Conservation (phyloP, 495 filamentous ascomycete genomes). For the Copromyces sp. region DNA sequence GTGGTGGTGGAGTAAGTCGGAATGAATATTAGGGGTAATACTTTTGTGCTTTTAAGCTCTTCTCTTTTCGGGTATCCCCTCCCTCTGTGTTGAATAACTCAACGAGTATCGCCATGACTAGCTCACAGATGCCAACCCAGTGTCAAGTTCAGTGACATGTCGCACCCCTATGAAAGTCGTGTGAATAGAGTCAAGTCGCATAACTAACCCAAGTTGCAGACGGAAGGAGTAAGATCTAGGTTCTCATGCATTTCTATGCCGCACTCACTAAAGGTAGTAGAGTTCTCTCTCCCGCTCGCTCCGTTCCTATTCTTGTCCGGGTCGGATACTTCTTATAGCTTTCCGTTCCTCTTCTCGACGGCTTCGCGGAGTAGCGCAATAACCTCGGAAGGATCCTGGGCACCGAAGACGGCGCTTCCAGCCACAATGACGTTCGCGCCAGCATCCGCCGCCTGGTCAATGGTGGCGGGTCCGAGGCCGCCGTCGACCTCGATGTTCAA, state of each 20-base stretch:
- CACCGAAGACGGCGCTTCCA: constrained; percentile 93
- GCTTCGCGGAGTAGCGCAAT: constrained; percentile 69
- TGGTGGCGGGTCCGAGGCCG: constrained; percentile 75
- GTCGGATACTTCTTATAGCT: constrained; percentile 9
- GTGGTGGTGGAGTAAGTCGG: no score
- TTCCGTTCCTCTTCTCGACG: constrained; percentile 51
- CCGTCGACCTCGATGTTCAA: constrained; percentile 97
- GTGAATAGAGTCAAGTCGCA: background rate
- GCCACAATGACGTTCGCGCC: constrained; percentile 98
- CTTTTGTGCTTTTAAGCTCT: no score
- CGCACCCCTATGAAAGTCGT: no score
- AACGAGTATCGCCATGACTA: no score
- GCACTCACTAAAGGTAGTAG: background rate
- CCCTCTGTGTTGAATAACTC: no score
- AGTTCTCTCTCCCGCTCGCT: background rate
- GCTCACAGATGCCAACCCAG: no score
- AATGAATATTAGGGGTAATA: no score
- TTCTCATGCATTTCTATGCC: background rate
- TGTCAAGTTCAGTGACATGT: no score
- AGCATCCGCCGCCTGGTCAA: constrained; percentile 89
- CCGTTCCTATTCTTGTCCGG: background rate
- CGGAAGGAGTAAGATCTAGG: background rate
- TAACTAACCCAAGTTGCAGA: background rate
- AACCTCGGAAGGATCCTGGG: constrained; percentile 74
- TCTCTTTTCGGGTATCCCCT: no score